Evolutionary conservation across 2,329 filamentous ascomycete genomes (phyloP), one percentile per base, ranked within the genome.

Genomic region (Ceratocystis papillata): DNA sequence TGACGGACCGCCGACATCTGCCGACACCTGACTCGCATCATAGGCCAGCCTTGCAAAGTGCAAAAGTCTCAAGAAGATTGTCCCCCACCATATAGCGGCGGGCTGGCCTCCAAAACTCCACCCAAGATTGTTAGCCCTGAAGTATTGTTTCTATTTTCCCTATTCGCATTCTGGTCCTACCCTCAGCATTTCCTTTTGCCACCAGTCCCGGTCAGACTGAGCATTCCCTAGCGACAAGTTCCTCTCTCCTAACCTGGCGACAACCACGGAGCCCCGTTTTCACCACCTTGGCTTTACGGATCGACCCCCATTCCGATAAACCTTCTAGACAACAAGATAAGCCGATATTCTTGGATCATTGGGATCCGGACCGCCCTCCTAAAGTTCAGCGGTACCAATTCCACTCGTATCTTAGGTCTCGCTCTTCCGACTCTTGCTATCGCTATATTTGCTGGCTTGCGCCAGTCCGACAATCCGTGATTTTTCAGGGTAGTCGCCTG

Each of bases 1-100:
- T 22, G n/a, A 8, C 48, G 12, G 17, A 17, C 53, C 6, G 20
- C 1, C 7, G 15, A 0, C 53, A 57, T 1, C 1, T 57, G 53
- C 12, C 10, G 15, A 0, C 53, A 57, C 4, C 22, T 57, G 53
- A 5, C 10, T 2, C 4, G 28, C 22, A 57, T 57, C 53, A 57
- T 33, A 41, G 22, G 17, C 25, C 53, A 57, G 53, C 53, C 53
- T 57, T 30, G 53, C 53, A 57, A 30, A 28, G 53, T 41, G 10
- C 53, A 57, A 57, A 57, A 57, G 53, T 57, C 53, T 57, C 53
- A 57, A n/a, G 53, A 57, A 17, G 37, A 41, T 41, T 41, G 53
- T 57, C 53, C 53, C 53, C 53, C 53, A 57, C 53, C 53, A 57
- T 57, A 7, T 25, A 57, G 22, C 30, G 30, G 22, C 30, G 30